Evolutionary conservation across 192 early-diverging fungal species (phyloP).

Genomic region (Powellomyces hirtus): DNA sequence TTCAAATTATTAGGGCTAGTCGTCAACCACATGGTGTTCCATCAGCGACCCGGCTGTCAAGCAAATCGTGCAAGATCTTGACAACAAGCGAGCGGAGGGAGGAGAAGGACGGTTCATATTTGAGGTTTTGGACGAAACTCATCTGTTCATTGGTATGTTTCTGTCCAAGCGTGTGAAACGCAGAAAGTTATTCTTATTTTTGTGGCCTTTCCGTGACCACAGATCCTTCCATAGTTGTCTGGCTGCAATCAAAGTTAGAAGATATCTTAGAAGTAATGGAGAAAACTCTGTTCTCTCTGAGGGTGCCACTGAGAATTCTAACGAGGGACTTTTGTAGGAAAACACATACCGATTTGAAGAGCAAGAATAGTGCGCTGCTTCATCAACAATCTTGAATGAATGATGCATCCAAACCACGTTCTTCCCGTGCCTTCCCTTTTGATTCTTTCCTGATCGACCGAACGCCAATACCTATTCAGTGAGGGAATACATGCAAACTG

Average conservation of each 20-base stretch:
- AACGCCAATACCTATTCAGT: too few relatives aligned
- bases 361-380: too few relatives aligned
- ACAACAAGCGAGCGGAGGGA: slow-evolving; percentile 12
- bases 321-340: slow-evolving; percentile 7
- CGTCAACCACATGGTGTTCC: neutral
- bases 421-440: too few relatives aligned
- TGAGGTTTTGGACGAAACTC: slow-evolving; percentile 25
- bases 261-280: slow-evolving; percentile 18
- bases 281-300: neutral
- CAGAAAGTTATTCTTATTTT: too few relatives aligned
- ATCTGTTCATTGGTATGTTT: slow-evolving; percentile 22
- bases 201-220: neutral
- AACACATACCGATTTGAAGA: slow-evolving; percentile 22
- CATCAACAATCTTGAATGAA: too few relatives aligned
- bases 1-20: neutral
- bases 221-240: slow-evolving; percentile 2
- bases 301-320: neutral
- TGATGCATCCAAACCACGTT: too few relatives aligned
- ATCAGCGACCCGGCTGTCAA: slow-evolving; percentile 26
- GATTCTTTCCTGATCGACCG: too few relatives aligned
- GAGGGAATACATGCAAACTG: too few relatives aligned
- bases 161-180: too few relatives aligned
- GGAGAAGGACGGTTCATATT: slow-evolving; percentile 13
- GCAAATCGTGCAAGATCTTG: slow-evolving; percentile 26
- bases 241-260: slow-evolving; percentile 12